Evolutionary conservation across 2,329 filamentous ascomycete species (phyloP).

Genomic region (Aspergillus spinulosporus): DNA sequence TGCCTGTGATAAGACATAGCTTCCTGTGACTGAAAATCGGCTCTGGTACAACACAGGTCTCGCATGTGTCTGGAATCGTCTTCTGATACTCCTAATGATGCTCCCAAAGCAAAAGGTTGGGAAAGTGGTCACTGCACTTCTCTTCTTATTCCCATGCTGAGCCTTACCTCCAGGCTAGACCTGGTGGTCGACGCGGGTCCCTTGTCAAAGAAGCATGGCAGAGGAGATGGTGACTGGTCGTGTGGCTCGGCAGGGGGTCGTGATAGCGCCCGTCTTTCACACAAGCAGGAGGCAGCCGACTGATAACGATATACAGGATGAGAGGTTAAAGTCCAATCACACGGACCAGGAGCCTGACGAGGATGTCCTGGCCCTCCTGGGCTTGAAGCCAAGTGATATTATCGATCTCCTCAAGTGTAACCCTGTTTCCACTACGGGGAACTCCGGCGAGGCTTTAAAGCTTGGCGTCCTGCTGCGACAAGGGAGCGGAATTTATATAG

Average conservation of each 20-base stretch:
- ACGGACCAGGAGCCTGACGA: not conserved
- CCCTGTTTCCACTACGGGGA: conserved; percentile 13
- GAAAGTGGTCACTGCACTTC: not conserved
- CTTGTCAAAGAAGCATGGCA: not conserved
- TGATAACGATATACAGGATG: conserved; percentile 6
- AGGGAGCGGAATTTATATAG: not conserved
- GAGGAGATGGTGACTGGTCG: conserved; percentile 3
- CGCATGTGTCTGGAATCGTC: conserved; percentile 7
- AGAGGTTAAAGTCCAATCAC: conserved; percentile 4
- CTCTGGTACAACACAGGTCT: conserved; percentile 6
- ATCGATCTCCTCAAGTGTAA: conserved; percentile 11
- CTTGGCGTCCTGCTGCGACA: conserved; percentile 10
- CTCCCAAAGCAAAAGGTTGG: not conserved
- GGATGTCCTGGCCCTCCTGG: not conserved
- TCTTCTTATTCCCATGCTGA: not conserved
- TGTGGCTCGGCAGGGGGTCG: conserved; percentile 9
- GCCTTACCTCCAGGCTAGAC: conserved; percentile 1
- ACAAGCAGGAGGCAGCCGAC: conserved; percentile 1
- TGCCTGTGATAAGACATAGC: conserved; percentile 6
- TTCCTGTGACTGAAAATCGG: not conserved
- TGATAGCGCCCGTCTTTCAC: not conserved
- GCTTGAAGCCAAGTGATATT: conserved; percentile 12
- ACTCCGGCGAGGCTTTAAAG: conserved; percentile 8
- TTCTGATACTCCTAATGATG: conserved; percentile 5
- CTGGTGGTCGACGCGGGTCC: not conserved